Percentiles rank a stretch among this genome's conserved stretches.
Evolutionary conservation across 331 rosid species (phyloP).

Genomic region (Quercus tomentella): DNA sequence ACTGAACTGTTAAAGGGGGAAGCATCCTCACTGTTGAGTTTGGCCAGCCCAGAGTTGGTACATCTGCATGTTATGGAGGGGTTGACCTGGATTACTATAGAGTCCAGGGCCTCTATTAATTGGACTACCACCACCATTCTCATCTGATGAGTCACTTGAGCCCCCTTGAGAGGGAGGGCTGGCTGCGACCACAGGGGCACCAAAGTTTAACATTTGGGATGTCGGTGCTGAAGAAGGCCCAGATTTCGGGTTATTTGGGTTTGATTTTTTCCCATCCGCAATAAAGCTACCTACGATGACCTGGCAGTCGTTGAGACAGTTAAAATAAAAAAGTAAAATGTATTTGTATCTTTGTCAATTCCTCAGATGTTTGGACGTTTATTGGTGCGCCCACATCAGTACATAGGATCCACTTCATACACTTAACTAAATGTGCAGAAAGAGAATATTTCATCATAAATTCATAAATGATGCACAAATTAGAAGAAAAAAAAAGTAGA

Average conservation of each 20-base stretch:
- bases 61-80: slow-evolving; percentile 44
- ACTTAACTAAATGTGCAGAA: neutral
- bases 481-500: neutral
- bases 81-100: slow-evolving; percentile 41
- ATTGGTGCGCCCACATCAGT: neutral
- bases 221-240: slow-evolving; percentile 39
- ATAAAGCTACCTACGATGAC: slow-evolving; percentile 70
- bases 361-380: neutral
- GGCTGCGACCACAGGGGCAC: slow-evolving; percentile 44
- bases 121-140: slow-evolving; percentile 52
- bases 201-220: slow-evolving; percentile 57
- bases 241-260: slow-evolving; percentile 38
- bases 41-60: slow-evolving; percentile 63
- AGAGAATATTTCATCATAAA: neutral
- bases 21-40: slow-evolving; percentile 52
- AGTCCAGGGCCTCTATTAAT: slow-evolving; percentile 46
- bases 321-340: neutral
- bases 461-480: neutral
- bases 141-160: slow-evolving; percentile 68
- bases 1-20: slow-evolving; percentile 21
- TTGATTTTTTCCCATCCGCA: slow-evolving; percentile 44
- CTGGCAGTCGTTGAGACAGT: slow-evolving; percentile 37
- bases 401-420: neutral
- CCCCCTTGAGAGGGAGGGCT: slow-evolving; percentile 60
- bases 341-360: neutral